A percentile compares a stretch with the other conserved stretches of the same genome.
phyloP scores from a whole-genome alignment of 169 alveolate species.

The Cryptosporidium bovis region DNA sequence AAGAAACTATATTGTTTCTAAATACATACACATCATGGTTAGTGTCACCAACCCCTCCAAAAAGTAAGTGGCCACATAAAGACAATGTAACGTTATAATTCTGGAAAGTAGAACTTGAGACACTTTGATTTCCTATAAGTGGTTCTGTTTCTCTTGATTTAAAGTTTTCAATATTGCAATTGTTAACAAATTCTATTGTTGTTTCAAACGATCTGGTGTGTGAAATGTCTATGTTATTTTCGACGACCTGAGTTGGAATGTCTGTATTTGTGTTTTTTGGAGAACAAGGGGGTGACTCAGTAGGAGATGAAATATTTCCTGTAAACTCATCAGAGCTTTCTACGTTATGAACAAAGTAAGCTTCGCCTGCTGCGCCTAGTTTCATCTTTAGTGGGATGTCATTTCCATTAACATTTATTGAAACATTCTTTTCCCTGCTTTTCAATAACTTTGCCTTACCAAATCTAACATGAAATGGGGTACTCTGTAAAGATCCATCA shows the following conservation, averaged over 20 bases:
- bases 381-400: constrained; percentile 91
- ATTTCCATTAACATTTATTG: constrained; percentile 91
- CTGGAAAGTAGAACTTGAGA: not conserved
- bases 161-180: constrained; percentile 18
- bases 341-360: constrained; percentile 90
- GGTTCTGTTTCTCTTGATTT: not conserved
- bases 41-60: constrained; percentile 45
- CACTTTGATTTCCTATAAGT: not conserved
- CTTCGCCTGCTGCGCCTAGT: constrained; percentile 97
- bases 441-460: constrained; percentile 94
- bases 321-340: constrained; percentile 73
- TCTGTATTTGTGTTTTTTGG: constrained; percentile 31
- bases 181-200: constrained; percentile 23
- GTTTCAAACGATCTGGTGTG: constrained; percentile 29
- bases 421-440: constrained; percentile 92
- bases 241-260: not conserved
- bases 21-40: constrained; percentile 62
- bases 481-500: constrained; percentile 85
- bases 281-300: constrained; percentile 16
- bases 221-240: not conserved
- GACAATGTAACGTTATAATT: constrained; percentile 49
- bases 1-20: constrained; percentile 79
- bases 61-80: constrained; percentile 57
- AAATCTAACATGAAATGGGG: constrained; percentile 97
- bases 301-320: constrained; percentile 30